Conservation (phyloP, 768 basidiomycete species). For the Kwoniella mangroviensis region DNA sequence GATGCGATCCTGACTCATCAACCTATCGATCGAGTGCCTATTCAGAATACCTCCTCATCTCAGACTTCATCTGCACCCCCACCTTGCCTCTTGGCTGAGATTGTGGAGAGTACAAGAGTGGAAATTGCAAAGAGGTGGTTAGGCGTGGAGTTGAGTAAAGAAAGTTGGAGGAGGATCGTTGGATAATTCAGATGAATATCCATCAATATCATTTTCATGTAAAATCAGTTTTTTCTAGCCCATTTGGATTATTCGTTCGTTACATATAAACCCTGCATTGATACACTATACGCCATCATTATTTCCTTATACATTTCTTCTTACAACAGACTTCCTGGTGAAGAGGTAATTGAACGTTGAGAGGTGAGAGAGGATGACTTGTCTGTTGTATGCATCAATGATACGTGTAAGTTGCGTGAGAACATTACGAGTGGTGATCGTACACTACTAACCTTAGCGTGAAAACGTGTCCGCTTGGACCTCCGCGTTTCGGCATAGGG, state of each 20-base stretch:
- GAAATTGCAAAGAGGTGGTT: slow-evolving; percentile 30
- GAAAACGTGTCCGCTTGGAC: slow-evolving; percentile 1
- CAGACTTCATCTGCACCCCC: not conserved
- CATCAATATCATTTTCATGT: not conserved
- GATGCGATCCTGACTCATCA: slow-evolving; percentile 41
- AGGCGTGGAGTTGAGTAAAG: slow-evolving; percentile 38
- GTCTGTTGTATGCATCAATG: not conserved
- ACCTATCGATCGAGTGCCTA: slow-evolving; percentile 32
- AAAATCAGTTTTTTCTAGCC: not conserved
- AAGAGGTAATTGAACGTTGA: not conserved
- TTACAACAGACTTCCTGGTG: not conserved
- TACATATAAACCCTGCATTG: slow-evolving; percentile 7
- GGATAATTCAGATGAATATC: slow-evolving; percentile 23
- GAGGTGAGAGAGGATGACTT: not conserved
- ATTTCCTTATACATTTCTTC: not conserved
- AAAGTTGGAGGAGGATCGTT: slow-evolving; percentile 43
- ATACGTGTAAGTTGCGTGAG: not conserved
- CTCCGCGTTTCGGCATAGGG: not conserved
- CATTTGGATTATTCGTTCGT: not conserved
- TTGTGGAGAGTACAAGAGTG: slow-evolving; percentile 42
- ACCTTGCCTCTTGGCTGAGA: slow-evolving; percentile 39
- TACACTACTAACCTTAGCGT: too few relatives aligned
- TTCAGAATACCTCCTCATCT: not conserved
- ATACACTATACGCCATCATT: not conserved
- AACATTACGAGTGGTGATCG: not conserved